phyloP scores from a whole-genome alignment of 305 asterid genomes.

The Fraxinus dipetala region DNA sequence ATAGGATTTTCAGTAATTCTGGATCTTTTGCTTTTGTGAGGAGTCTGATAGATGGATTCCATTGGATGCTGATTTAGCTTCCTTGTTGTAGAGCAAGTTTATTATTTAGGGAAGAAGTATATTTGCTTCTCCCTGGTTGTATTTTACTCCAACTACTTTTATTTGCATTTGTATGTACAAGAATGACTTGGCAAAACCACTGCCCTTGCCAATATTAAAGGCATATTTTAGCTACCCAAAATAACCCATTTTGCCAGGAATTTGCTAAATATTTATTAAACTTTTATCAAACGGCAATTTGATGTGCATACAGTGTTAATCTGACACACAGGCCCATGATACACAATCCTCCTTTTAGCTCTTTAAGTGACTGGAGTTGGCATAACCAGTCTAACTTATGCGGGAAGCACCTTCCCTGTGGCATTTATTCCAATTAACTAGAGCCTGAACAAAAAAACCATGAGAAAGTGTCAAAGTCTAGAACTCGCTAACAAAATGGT shows the following conservation, averaged over 20 bases:
- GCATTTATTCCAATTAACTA: background rate
- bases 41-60: background rate
- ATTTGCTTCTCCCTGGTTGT: background rate
- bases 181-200: slow-evolving; percentile 2
- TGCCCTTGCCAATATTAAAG: background rate
- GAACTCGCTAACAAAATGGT: background rate
- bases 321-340: background rate
- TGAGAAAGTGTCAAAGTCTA: background rate
- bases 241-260: background rate
- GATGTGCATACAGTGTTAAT: background rate
- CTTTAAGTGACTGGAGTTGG: background rate
- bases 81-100: background rate
- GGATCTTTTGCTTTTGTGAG: background rate
- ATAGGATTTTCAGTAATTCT: background rate
- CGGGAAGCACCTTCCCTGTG: background rate
- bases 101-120: background rate
- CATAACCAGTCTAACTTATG: background rate
- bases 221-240: background rate
- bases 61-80: background rate
- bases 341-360: background rate
- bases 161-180: background rate
- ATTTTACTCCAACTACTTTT: background rate
- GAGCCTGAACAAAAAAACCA: background rate
- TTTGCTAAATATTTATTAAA: background rate
- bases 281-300: background rate